These are phyloP conservation scores for Pseudopithomyces maydicus DNA, from an alignment of 2,329 filamentous ascomycete species.

Conservation along the genomic window DNA sequence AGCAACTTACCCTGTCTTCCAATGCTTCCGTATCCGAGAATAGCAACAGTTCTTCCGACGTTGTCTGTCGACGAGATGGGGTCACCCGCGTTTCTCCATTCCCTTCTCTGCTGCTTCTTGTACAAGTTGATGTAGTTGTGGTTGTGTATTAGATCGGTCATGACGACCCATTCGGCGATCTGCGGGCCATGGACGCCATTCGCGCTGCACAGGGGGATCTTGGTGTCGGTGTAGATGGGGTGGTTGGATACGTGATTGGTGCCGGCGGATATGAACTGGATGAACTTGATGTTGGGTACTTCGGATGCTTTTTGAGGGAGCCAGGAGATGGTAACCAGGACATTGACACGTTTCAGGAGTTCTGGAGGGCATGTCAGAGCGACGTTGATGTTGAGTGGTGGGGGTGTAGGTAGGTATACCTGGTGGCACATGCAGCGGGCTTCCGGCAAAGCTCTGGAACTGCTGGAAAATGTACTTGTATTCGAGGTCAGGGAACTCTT, in stretches of 20 bases:
- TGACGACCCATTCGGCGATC: slow-evolving; percentile 69
- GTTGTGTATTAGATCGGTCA: slow-evolving; percentile 65
- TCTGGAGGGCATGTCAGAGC: slow-evolving; percentile 26
- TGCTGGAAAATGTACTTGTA: slow-evolving; percentile 34
- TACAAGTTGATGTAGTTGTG: slow-evolving; percentile 61
- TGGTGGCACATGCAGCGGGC: slow-evolving; percentile 51
- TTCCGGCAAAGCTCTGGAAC: slow-evolving; percentile 28
- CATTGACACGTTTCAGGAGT: slow-evolving; percentile 49
- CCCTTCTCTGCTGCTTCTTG: slow-evolving; percentile 61
- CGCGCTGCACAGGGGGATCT: slow-evolving; percentile 60
- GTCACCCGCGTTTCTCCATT: slow-evolving; percentile 52
- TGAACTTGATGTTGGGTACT: slow-evolving; percentile 51
- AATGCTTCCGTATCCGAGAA: slow-evolving; percentile 67
- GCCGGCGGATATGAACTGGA: slow-evolving; percentile 64
- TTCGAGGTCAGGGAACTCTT: slow-evolving; percentile 38
- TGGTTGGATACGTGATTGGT: slow-evolving; percentile 59
- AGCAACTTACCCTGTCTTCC: slow-evolving; percentile 60
- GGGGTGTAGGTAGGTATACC: slow-evolving; percentile 28
- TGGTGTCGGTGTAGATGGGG: slow-evolving; percentile 58
- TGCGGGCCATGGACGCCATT: slow-evolving; percentile 66
- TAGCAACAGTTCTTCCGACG: slow-evolving; percentile 63
- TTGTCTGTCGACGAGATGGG: slow-evolving; percentile 54
- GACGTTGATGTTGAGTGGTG: background rate
- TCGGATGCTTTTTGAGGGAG: slow-evolving; percentile 47
- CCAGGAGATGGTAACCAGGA: slow-evolving; percentile 55